A percentile compares a stretch with the other conserved stretches of the same genome.
Evolutionary conservation across 2,329 filamentous ascomycete species (phyloP).

Genomic region (Pseudogymnoascus sp.): DNA sequence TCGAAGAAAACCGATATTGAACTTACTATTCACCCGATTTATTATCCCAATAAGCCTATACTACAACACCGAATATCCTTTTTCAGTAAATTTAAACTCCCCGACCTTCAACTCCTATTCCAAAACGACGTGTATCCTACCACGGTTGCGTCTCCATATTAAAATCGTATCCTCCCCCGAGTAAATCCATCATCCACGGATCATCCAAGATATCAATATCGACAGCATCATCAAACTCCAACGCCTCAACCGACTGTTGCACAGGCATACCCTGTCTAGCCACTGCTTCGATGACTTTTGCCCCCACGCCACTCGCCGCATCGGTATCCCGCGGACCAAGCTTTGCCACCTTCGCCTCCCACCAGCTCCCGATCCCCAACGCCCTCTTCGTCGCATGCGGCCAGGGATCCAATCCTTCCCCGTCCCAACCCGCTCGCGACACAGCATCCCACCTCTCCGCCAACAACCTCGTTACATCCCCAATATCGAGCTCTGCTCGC

Average conservation of each 20-base stretch:
- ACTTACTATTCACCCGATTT: not conserved
- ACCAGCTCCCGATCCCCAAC: not conserved
- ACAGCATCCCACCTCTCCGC: not conserved
- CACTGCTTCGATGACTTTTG: not conserved
- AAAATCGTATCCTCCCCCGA: not conserved
- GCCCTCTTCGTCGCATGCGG: not conserved
- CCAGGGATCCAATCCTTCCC: not conserved
- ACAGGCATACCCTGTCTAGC: not conserved
- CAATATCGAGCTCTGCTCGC: not conserved
- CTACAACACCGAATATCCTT: not conserved
- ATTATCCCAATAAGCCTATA: not conserved
- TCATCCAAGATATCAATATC: not conserved
- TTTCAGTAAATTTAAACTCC: not conserved
- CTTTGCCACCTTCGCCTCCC: not conserved
- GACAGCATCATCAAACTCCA: not conserved
- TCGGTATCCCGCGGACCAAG: not conserved
- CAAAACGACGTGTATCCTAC: not conserved
- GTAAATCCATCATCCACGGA: conserved; percentile 1
- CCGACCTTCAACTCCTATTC: not conserved
- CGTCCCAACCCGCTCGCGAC: not conserved
- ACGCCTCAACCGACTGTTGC: not conserved
- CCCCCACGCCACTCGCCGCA: not conserved
- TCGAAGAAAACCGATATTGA: not conserved
- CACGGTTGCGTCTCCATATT: not conserved
- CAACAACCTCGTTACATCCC: not conserved